These are phyloP conservation scores for Tephrocybe sp. DNA, from an alignment of 768 basidiomycete species.

Conservation along the genomic window DNA sequence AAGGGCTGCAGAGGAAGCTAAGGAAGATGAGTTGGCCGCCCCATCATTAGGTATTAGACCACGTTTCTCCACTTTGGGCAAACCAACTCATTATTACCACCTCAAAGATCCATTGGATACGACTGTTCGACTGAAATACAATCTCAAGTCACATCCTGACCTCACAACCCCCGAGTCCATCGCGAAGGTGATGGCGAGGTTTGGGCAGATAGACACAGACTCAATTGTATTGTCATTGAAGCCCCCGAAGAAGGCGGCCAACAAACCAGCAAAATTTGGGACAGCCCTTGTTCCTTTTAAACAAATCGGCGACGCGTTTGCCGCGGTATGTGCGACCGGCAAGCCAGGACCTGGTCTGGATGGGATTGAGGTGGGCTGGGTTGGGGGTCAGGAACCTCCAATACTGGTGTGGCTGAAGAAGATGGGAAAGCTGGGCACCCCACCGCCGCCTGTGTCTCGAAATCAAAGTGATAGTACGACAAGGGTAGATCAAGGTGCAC, in stretches of 20 bases:
- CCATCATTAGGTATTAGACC: conserved; percentile 56
- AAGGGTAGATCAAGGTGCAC: conserved; percentile 18
- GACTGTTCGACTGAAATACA: conserved; percentile 72
- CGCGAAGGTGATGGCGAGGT: conserved; percentile 51
- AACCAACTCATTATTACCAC: background rate
- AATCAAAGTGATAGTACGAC: background rate
- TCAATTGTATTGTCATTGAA: conserved; percentile 72
- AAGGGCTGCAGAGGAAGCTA: conserved; percentile 29
- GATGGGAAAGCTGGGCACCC: conserved; percentile 59
- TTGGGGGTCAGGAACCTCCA: conserved; percentile 70
- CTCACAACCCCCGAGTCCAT: conserved; percentile 55
- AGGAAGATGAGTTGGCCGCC: conserved; percentile 46
- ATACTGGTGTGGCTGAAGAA: conserved; percentile 73
- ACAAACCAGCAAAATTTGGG: conserved; percentile 62
- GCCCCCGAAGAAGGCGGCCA: conserved; percentile 53
- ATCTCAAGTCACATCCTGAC: conserved; percentile 53
- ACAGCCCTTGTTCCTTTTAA: conserved; percentile 78
- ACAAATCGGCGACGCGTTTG: conserved; percentile 75
- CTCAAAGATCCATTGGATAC: conserved; percentile 63
- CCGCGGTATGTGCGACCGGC: conserved; percentile 64
- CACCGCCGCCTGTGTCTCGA: conserved; percentile 9
- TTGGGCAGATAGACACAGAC: conserved; percentile 61
- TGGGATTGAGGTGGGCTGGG: conserved; percentile 74
- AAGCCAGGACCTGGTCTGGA: conserved; percentile 50
- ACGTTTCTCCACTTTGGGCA: background rate